Evolutionary conservation across 2,329 filamentous ascomycete genomes (phyloP).

Genomic region (Talaromyces sp.): DNA sequence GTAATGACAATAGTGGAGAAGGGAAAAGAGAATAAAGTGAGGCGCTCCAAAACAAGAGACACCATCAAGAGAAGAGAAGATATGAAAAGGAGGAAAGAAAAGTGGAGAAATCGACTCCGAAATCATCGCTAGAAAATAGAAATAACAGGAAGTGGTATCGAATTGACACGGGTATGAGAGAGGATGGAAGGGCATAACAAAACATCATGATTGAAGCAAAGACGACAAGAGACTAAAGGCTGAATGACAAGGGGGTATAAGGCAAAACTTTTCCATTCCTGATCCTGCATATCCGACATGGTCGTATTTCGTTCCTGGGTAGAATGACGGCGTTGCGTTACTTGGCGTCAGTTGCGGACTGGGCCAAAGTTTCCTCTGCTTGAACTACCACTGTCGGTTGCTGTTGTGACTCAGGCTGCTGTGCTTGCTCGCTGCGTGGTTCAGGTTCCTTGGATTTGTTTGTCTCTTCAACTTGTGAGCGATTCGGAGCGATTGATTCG

Average conservation of each 20-base stretch:
- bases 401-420: neutral
- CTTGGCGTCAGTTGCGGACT: neutral
- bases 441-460: conserved; percentile 1
- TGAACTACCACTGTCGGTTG: neutral
- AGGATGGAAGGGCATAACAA: conserved; percentile 2
- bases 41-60: neutral
- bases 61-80: neutral
- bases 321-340: neutral
- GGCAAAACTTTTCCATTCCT: conserved; percentile 15
- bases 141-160: conserved; percentile 10
- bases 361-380: neutral
- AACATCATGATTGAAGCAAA: conserved; percentile 7
- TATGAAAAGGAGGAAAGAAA: conserved; percentile 19
- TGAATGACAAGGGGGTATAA: conserved; percentile 16
- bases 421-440: neutral
- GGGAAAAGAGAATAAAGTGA: neutral
- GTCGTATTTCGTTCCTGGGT: neutral
- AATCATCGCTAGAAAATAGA: conserved; percentile 16
- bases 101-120: conserved; percentile 3
- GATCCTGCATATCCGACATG: conserved; percentile 6
- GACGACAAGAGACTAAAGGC: conserved; percentile 6
- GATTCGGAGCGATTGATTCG: neutral
- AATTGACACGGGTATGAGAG: neutral
- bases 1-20: conserved; percentile 5
- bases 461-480: conserved; percentile 4